Evolutionary conservation across 805 yeast genomes (phyloP).

Genomic region (Suhomyces sp.): DNA sequence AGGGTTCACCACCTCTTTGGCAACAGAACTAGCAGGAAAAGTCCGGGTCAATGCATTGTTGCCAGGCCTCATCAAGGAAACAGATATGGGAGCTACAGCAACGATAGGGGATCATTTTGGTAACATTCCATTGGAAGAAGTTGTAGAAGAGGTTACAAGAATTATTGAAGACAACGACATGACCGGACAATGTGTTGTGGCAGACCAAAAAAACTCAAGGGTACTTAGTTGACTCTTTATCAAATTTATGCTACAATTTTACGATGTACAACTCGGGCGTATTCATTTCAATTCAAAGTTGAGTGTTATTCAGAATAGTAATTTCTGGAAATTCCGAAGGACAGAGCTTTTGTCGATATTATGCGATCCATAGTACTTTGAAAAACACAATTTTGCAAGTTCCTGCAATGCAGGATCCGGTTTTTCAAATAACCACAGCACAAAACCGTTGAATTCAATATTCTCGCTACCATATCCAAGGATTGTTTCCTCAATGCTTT

Average conservation of each 20-base stretch:
- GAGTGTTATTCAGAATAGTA: too few relatives aligned
- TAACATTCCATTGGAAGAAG: conserved; percentile 24
- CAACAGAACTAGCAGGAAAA: conserved; percentile 55
- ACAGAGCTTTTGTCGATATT: too few relatives aligned
- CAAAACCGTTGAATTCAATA: conserved; percentile 12
- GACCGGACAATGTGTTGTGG: conserved; percentile 32
- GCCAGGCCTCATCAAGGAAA: conserved; percentile 67
- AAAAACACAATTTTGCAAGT: conserved; percentile 14
- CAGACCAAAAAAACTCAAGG: conserved; percentile 7
- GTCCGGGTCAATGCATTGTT: conserved; percentile 64
- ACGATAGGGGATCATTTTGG: conserved; percentile 15
- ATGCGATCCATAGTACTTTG: conserved; percentile 13
- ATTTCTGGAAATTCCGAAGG: too few relatives aligned
- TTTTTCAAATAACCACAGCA: conserved; percentile 15
- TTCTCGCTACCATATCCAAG: too few relatives aligned
- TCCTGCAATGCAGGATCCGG: conserved; percentile 3
- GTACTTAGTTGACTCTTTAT: too few relatives aligned
- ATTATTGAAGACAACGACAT: conserved; percentile 20
- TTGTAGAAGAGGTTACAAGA: conserved; percentile 25
- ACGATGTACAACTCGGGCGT: too few relatives aligned
- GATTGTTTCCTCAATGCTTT: too few relatives aligned
- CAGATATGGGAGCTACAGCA: conserved; percentile 58
- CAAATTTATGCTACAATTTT: too few relatives aligned
- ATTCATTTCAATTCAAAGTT: too few relatives aligned
- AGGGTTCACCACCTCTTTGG: conserved; percentile 59